Conservation (phyloP, 306 rosid genomes). For the Abrus precatorius region DNA sequence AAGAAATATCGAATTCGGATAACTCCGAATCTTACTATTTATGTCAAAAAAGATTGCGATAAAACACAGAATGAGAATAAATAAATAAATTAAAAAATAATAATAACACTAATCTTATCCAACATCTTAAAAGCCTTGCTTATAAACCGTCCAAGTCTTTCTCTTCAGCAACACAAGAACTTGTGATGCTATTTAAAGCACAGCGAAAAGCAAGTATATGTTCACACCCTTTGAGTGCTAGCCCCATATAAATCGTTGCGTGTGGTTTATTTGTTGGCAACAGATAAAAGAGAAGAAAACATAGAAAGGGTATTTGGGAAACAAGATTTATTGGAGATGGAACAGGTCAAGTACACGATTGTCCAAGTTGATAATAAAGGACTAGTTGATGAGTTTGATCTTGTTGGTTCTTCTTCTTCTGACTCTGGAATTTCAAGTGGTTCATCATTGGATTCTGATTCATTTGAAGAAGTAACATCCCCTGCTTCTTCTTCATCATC, state of each 20-base stretch:
- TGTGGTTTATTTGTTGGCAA: neutral
- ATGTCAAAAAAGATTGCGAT: slow-evolving; percentile 11
- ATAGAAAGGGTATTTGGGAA: slow-evolving; percentile 2
- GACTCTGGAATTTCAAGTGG: slow-evolving; percentile 37
- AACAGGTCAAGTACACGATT: slow-evolving; percentile 3
- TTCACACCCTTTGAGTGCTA: slow-evolving; percentile 5
- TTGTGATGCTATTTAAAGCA: slow-evolving; percentile 43
- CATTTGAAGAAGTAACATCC: slow-evolving; percentile 50
- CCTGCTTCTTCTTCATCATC: slow-evolving; percentile 28
- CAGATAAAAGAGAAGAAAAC: neutral
- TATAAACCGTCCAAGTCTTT: slow-evolving; percentile 42
- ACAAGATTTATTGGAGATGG: slow-evolving; percentile 31
- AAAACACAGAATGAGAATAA: neutral
- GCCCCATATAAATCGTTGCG: slow-evolving; percentile 23
- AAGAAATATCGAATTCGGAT: slow-evolving; percentile 43
- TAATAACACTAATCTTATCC: slow-evolving; percentile 47
- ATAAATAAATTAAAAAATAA: too few species aligned
- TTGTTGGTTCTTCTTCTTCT: slow-evolving; percentile 28
- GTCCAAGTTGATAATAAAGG: slow-evolving; percentile 25
- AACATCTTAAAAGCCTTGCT: slow-evolving; percentile 18
- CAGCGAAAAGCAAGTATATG: neutral
- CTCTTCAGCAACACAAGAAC: neutral
- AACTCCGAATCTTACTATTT: slow-evolving; percentile 51
- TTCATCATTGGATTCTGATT: slow-evolving; percentile 52
- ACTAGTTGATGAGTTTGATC: slow-evolving; percentile 22